phyloP scores from a whole-genome alignment of 2,329 filamentous ascomycete genomes.

The Aspergillus intermedius region DNA sequence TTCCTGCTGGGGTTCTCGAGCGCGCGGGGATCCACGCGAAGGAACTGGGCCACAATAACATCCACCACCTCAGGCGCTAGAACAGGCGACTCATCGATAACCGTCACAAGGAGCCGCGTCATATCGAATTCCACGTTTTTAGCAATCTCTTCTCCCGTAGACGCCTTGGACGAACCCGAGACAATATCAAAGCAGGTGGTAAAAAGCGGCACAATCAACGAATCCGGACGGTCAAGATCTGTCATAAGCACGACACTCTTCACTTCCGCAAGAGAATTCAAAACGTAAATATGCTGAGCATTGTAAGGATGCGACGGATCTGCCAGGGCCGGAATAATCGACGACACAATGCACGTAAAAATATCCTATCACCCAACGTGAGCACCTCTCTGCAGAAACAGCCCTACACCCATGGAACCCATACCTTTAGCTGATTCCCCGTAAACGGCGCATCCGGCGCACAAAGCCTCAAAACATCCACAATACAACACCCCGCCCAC shows the following conservation, averaged over 20 bases:
- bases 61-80: conserved; percentile 80
- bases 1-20: conserved; percentile 49
- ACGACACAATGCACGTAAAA: conserved; percentile 79
- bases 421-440: conserved; percentile 78
- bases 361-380: conserved; percentile 60
- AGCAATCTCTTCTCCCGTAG: conserved; percentile 72
- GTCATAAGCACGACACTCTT: conserved; percentile 91
- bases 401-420: conserved; percentile 8
- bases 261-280: conserved; percentile 81
- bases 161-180: conserved; percentile 66
- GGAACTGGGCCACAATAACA: conserved; percentile 89
- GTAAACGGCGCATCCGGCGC: conserved; percentile 95
- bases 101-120: conserved; percentile 72
- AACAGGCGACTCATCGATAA: conserved; percentile 77
- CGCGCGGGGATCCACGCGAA: conserved; percentile 70
- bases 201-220: conserved; percentile 74
- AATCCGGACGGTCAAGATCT: conserved; percentile 76
- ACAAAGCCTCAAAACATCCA: conserved; percentile 87
- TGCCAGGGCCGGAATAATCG: conserved; percentile 75
- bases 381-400: too few relatives aligned
- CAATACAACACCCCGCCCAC: conserved; percentile 79
- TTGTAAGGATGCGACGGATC: conserved; percentile 87
- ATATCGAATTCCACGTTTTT: conserved; percentile 94
- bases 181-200: conserved; percentile 87
- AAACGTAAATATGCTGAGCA: conserved; percentile 83